Evolutionary conservation across 2,329 filamentous ascomycete species (phyloP), one percentile per base, ranked within the genome.

Genomic region (Didymella segeticola): DNA sequence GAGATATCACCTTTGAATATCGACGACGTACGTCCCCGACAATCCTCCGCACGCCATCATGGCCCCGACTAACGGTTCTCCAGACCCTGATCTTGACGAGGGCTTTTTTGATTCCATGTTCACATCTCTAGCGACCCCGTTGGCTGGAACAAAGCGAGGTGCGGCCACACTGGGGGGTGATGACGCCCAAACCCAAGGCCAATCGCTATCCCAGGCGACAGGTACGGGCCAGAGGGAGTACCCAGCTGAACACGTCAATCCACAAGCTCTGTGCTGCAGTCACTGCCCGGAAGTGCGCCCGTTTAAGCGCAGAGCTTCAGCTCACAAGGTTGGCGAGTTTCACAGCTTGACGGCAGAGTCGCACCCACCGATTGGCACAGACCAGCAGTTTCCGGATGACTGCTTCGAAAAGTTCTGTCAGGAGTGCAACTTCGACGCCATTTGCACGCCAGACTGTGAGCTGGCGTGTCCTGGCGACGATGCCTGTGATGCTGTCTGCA

Each of bases 371-470:
- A 57, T 62, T 34, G 61, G 65, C 34, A 36, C 61, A 46, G 67
- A 67, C 58, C 68, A 67, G n/a, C 62, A 69, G 50, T 73, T 70
- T 25, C 67, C 63, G 22, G 70, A 74, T 41, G 67, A 65, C 30
- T 71, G 67, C 43, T 71, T 74, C 36, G 68, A 70, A 34, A 57
- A 69, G 36, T 71, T 72, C 51, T 75, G 73, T 50, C 69, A 74
- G 58, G 71, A 64, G 37, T 73, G 71, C 57, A 66, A 65, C 49
- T 53, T 68, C 27, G 69, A 72, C 39, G 54, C 63, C 11, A 36
- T 62, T 36, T 73, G 69, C 42, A 58, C 64, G 25, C 58, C 66
- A 45, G 54, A 66, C 17, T 62, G 60, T 26, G 42, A 56, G 15
- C 46, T 68, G 30, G 58, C 65, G 14, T 73, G 72, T 53, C 62